Evolutionary conservation across 2,329 filamentous ascomycete genomes (phyloP).

Genomic region (Cadophora malorum): DNA sequence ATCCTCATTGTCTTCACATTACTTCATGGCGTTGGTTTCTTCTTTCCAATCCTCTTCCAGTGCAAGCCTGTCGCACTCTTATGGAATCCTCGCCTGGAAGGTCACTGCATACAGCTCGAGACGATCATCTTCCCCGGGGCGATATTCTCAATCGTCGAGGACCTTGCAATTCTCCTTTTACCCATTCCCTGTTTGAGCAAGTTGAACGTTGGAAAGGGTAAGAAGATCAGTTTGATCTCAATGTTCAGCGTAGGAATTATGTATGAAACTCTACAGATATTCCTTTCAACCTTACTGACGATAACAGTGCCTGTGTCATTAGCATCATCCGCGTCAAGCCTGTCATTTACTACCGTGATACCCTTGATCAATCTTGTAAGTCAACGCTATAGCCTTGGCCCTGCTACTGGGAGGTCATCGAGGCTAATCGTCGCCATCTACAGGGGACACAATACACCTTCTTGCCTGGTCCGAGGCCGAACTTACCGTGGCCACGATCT

Average conservation of each 20-base stretch:
- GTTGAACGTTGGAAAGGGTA: constrained; percentile 67
- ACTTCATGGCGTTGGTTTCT: constrained; percentile 24
- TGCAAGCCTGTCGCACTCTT: constrained; percentile 27
- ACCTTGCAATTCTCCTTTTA: constrained; percentile 67
- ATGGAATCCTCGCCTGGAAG: constrained; percentile 27
- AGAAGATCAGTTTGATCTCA: constrained; percentile 70
- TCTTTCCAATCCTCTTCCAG: constrained; percentile 28
- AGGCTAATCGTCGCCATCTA: neutral
- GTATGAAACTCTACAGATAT: constrained; percentile 49
- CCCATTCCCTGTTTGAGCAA: constrained; percentile 68
- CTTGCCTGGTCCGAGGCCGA: constrained; percentile 13
- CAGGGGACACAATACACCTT: constrained; percentile 10
- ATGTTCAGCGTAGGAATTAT: constrained; percentile 73
- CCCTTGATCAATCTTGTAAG: constrained; percentile 9
- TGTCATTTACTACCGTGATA: constrained; percentile 4
- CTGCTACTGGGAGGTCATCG: too few relatives aligned
- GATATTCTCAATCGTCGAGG: constrained; percentile 71
- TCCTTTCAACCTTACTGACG: neutral
- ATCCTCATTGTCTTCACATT: constrained; percentile 22
- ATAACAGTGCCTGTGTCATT: constrained; percentile 32
- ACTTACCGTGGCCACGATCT: neutral
- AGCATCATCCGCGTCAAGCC: constrained; percentile 36
- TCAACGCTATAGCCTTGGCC: neutral
- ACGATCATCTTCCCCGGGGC: constrained; percentile 70
- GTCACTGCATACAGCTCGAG: constrained; percentile 64